Percentiles rank a stretch among this genome's conserved stretches.
Conservation (phyloP, 768 basidiomycete species). For the Kondoa subrosea region DNA sequence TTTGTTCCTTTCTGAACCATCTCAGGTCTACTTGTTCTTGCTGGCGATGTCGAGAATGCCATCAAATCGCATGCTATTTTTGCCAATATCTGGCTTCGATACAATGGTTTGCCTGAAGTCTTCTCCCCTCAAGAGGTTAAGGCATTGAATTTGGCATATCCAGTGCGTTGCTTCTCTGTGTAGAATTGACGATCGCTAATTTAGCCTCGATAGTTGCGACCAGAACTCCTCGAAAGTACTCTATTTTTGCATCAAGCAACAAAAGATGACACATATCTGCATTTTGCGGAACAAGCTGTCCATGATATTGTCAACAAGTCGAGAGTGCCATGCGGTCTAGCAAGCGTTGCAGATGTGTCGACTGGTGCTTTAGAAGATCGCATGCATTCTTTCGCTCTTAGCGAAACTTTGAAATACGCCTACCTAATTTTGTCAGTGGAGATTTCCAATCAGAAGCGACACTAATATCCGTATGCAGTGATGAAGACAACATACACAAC, state of each 20-base stretch:
- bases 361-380: slow-evolving; percentile 56
- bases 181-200: neutral
- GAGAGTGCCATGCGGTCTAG: slow-evolving; percentile 70
- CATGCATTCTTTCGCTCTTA: slow-evolving; percentile 71
- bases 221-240: slow-evolving; percentile 85
- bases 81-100: slow-evolving; percentile 66
- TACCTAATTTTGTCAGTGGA: slow-evolving; percentile 35
- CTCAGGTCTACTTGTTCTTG: slow-evolving; percentile 46
- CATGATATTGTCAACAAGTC: slow-evolving; percentile 55
- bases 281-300: slow-evolving; percentile 70
- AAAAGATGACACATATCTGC: slow-evolving; percentile 75
- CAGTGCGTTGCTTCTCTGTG: slow-evolving; percentile 27
- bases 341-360: slow-evolving; percentile 61
- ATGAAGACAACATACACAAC: slow-evolving; percentile 61
- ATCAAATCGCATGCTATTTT: slow-evolving; percentile 68
- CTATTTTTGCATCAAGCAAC: slow-evolving; percentile 59
- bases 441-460: neutral
- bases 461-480: neutral
- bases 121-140: slow-evolving; percentile 54
- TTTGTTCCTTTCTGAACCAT: neutral
- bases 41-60: slow-evolving; percentile 42
- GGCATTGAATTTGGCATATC: slow-evolving; percentile 32
- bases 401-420: slow-evolving; percentile 49
- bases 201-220: slow-evolving; percentile 26
- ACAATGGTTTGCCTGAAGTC: slow-evolving; percentile 78